Base-by-base conservation (phyloP, 495 filamentous ascomycete genomes). In the Trichoderma virens region DNA sequence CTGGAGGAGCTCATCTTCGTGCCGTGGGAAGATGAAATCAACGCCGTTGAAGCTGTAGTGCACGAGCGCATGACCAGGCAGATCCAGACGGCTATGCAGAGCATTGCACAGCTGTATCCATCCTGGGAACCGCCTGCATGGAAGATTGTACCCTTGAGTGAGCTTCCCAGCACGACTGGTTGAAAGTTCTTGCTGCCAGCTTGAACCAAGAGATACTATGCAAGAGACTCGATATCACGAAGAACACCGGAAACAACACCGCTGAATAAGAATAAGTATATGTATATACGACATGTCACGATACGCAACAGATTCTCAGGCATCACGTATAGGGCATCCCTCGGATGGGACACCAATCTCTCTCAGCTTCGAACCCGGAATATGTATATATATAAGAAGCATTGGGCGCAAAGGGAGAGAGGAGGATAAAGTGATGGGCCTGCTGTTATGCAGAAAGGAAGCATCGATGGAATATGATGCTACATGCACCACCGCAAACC, bases 1-100 rank as follows among this genome's bases (percentile, higher is more conserved):
- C 62, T 72, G 41, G 62, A 67, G 32, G 61, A 66, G 31, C 67
- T 73, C 51, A 65, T 62, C 39, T 67, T 73, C 32, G 67, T 73
- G 30, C 66, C 65, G n/a, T 62, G 67, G 35, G 70, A 71, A 14
- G 60, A 47, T 16, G 68, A 71, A 14, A 35, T 35, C n/a, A 66
- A 66, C 38, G 67, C 70, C 31, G 65, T 65, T 31, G 47, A 66
- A 18, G 67, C 69, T 31, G 66, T 66, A 27, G 54, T 39, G 4
- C 66, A 67, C 18, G 61, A 62, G 61, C 64, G 65, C 14, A 59
- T 72, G 18, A 65, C 66, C 38, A 63, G 67, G 34, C 62, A 65
- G 31, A 65, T 72, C 14, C 63, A 64, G 23, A 43, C 64, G 6
- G 67, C 67, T 2, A 51, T 70, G 30, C 31, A 20, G 11, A 41